Evolutionary conservation across 805 yeast species (phyloP).

Genomic region (Candida ascalaphidarum): DNA sequence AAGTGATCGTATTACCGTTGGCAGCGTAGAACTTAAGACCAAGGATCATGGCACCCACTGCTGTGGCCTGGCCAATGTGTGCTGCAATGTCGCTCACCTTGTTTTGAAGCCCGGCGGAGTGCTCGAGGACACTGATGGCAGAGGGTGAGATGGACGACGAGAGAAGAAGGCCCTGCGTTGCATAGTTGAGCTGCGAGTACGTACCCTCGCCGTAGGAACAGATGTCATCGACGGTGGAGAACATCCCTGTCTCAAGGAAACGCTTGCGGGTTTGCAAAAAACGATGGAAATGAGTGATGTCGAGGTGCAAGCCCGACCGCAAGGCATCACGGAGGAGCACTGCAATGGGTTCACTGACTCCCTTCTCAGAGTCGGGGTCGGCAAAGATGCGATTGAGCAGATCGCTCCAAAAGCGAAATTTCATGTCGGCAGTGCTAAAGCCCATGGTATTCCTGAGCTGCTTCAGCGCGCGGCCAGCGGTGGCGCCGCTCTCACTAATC

Average conservation of each 20-base stretch:
- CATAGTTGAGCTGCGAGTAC: conserved; percentile 63
- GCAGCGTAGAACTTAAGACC: conserved; percentile 52
- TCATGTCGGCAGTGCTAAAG: conserved; percentile 37
- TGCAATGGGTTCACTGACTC: conserved; percentile 57
- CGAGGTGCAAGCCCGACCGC: conserved; percentile 41
- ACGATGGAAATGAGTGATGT: conserved; percentile 47
- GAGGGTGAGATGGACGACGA: conserved; percentile 53
- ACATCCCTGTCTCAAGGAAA: conserved; percentile 39
- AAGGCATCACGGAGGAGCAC: conserved; percentile 48
- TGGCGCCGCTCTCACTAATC: conserved; percentile 26
- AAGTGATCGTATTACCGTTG: conserved; percentile 39
- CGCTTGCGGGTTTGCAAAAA: conserved; percentile 51
- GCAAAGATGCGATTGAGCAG: conserved; percentile 40
- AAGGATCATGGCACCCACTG: conserved; percentile 56
- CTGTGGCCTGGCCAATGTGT: conserved; percentile 76
- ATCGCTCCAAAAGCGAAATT: conserved; percentile 72
- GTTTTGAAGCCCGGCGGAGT: conserved; percentile 34
- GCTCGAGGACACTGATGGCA: conserved; percentile 38
- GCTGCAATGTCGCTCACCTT: conserved; percentile 56
- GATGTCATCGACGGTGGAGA: conserved; percentile 45
- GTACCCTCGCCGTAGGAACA: conserved; percentile 79
- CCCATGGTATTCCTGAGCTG: conserved; percentile 24
- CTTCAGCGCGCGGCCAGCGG: conserved; percentile 22
- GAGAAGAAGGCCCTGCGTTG: conserved; percentile 51
- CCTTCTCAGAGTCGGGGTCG: conserved; percentile 18